These are phyloP conservation scores for Aspergillus transmontanensis DNA, from an alignment of 2,329 filamentous ascomycete species.

Conservation along the genomic window DNA sequence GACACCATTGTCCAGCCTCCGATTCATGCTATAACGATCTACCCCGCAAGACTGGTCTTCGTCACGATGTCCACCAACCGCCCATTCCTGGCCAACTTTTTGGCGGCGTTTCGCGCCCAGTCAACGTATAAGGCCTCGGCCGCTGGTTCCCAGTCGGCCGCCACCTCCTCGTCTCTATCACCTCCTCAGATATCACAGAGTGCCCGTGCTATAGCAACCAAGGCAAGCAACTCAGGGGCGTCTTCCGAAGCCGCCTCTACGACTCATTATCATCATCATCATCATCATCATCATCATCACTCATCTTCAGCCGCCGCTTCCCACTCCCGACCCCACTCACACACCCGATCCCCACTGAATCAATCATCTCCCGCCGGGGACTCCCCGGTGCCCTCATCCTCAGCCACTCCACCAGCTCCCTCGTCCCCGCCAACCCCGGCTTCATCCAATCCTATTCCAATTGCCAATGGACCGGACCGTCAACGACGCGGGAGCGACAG, in stretches of 20 bases:
- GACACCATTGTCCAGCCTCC: background rate
- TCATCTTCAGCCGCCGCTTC: slow-evolving; percentile 14
- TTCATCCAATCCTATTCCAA: slow-evolving; percentile 41
- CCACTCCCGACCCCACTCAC: slow-evolving; percentile 23
- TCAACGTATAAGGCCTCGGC: slow-evolving; percentile 60
- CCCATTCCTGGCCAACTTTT: slow-evolving; percentile 68
- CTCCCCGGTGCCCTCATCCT: slow-evolving; percentile 41
- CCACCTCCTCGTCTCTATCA: slow-evolving; percentile 38
- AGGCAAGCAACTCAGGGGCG: slow-evolving; percentile 35
- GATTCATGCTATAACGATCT: background rate
- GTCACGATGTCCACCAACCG: slow-evolving; percentile 64
- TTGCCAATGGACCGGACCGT: slow-evolving; percentile 39
- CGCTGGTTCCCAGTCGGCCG: slow-evolving; percentile 37
- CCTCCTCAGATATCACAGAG: slow-evolving; percentile 44
- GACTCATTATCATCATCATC: slow-evolving; percentile 15
- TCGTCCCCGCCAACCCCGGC: slow-evolving; percentile 29
- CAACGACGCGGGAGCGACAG: slow-evolving; percentile 51
- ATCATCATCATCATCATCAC: slow-evolving; percentile 3
- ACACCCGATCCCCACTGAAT: slow-evolving; percentile 29
- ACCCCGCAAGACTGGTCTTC: background rate
- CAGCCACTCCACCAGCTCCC: slow-evolving; percentile 38
- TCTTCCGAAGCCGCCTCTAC: slow-evolving; percentile 22
- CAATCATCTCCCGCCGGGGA: slow-evolving; percentile 39
- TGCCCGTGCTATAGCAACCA: slow-evolving; percentile 53
- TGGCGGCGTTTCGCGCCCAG: slow-evolving; percentile 68